Base-by-base conservation (phyloP, 441 rosid species). In the Brassica balearica region DNA sequence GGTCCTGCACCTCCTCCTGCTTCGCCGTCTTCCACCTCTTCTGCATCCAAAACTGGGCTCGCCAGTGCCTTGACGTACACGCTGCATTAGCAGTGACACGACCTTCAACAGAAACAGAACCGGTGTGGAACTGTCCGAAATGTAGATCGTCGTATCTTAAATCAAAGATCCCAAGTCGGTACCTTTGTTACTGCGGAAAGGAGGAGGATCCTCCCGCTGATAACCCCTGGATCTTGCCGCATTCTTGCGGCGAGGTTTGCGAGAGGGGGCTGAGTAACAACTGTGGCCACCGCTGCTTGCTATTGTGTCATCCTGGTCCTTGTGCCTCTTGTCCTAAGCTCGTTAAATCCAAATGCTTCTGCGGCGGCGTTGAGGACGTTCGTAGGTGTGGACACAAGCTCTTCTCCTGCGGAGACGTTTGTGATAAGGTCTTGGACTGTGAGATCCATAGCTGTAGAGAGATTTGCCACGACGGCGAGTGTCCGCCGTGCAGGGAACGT, bases 1-100 rank as follows among this genome's bases (percentile, higher is more conserved):
- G 97, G 97, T 91, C 97, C 68, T 95, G 98, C 81, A 82, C 88
- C 69, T 86, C 93, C 59, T 80, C 87, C 62, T 93, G 98, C 85
- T 90, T 83, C 89, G 89, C 86, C 36, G 86, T 93, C 63, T 91
- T 93, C 82, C 97, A 95, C 84, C 95, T 95, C 66, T 32, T 86
- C 80, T 93, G 99, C 71, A 90, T 93, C 85, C 97, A 93, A 12
- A 90, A 93, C 69, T 92, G 97, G 99, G 92, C 97, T 12, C 94
- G 92, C 69, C 98, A 93, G 51, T 80, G 96, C 71, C 84, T 87
- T 38, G 90, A 88, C 64, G 88, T 90, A 76, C 86, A 92, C 51
- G 88, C 97, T 12, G 86, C 88, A 0, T 91, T 95, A 23, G 89
- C 93, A 32, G 77, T 85, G 38, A 74, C 87, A 5, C 90, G 97